Evolutionary conservation across 345 rosid genomes (phyloP).

Genomic region (Cardiospermum halicacabum): DNA sequence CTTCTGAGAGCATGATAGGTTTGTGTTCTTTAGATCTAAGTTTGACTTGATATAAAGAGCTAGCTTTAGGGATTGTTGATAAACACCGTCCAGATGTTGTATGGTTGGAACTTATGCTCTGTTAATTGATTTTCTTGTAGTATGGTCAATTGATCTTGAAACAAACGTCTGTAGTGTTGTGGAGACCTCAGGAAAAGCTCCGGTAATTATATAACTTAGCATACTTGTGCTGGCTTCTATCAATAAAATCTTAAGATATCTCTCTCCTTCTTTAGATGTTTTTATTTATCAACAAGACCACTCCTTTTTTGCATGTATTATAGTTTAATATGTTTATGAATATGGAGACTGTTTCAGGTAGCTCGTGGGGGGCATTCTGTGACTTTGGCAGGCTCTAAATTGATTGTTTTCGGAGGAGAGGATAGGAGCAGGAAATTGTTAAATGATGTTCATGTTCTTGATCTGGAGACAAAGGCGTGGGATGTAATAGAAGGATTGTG

Average conservation of each 20-base stretch:
- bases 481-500: constrained; percentile 62
- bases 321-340: constrained; percentile 8
- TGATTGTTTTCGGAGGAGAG: constrained; percentile 91
- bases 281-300: not conserved
- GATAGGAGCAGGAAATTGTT: constrained; percentile 71
- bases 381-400: constrained; percentile 66
- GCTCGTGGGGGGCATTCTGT: constrained; percentile 95
- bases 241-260: not conserved
- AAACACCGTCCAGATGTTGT: not conserved
- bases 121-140: constrained; percentile 36
- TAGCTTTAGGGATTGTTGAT: constrained; percentile 9
- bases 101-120: constrained; percentile 18
- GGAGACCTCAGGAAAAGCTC: constrained; percentile 70
- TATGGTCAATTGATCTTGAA: constrained; percentile 70
- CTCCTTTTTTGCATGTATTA: not conserved
- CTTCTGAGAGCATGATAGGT: constrained; percentile 63
- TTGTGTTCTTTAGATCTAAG: constrained; percentile 19
- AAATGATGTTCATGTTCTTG: constrained; percentile 73
- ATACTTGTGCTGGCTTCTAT: not conserved
- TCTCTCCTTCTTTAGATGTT: not conserved
- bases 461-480: constrained; percentile 89
- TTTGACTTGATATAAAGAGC: constrained; percentile 8
- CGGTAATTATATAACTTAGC: constrained; percentile 38
- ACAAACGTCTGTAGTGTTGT: constrained; percentile 49
- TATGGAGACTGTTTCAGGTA: constrained; percentile 45